Conservation (phyloP, 345 rosid genomes). For the Eutrema japonicum region DNA sequence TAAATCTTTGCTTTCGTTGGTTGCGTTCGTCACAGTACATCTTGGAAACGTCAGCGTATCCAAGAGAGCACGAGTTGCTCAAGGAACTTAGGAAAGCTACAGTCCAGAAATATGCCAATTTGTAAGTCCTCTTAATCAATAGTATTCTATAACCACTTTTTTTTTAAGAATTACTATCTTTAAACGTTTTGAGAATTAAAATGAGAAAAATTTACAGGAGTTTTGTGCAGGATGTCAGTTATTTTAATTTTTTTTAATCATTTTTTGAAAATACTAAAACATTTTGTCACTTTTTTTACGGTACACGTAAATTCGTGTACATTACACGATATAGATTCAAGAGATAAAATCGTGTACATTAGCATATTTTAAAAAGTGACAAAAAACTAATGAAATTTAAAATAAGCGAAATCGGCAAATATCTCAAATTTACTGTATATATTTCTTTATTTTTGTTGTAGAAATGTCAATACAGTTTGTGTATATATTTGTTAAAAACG, state of each 20-base stretch:
- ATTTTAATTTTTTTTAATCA: too few relatives aligned
- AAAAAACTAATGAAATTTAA: too few relatives aligned
- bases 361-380: too few relatives aligned
- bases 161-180: background rate
- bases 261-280: too few relatives aligned
- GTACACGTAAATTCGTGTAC: too few relatives aligned
- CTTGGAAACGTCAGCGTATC: conserved; percentile 50
- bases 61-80: conserved; percentile 61
- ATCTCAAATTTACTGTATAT: too few relatives aligned
- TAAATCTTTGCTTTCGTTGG: background rate
- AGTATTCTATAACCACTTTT: background rate
- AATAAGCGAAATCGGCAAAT: too few relatives aligned
- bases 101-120: conserved; percentile 39
- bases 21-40: conserved; percentile 32
- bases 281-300: too few relatives aligned
- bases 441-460: background rate
- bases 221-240: too few relatives aligned
- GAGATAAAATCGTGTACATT: too few relatives aligned
- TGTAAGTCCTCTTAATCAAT: conserved; percentile 25
- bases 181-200: background rate
- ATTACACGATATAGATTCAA: too few relatives aligned
- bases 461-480: background rate
- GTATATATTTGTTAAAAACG: background rate
- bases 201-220: too few relatives aligned
- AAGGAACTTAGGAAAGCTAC: conserved; percentile 55